phyloP scores from a whole-genome alignment of 495 filamentous ascomycete species.

The Penicillium waksmanii region DNA sequence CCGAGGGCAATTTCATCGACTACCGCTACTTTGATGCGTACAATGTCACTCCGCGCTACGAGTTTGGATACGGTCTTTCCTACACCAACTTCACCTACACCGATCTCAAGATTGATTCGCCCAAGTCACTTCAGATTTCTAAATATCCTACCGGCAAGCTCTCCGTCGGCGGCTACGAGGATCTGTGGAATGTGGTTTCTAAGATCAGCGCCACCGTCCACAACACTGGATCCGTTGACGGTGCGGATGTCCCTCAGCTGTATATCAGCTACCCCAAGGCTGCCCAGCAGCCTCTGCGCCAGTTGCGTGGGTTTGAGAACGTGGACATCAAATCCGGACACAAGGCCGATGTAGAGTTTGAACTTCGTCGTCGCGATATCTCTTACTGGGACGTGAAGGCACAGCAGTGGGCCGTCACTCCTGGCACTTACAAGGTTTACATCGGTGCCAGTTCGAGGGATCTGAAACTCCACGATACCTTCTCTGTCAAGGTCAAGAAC shows the following conservation, averaged over 20 bases:
- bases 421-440: slow-evolving; percentile 28
- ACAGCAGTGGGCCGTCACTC: slow-evolving; percentile 55
- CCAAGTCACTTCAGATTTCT: background rate
- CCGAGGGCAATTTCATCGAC: slow-evolving; percentile 61
- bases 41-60: slow-evolving; percentile 61
- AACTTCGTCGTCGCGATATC: slow-evolving; percentile 60
- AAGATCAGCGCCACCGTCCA: slow-evolving; percentile 50
- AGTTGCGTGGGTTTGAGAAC: slow-evolving; percentile 62
- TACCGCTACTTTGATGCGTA: slow-evolving; percentile 61
- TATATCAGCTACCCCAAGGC: slow-evolving; percentile 59
- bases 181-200: slow-evolving; percentile 58
- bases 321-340: slow-evolving; percentile 45
- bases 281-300: slow-evolving; percentile 13
- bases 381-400: slow-evolving; percentile 62
- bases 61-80: slow-evolving; percentile 69
- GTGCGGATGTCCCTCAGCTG: slow-evolving; percentile 62
- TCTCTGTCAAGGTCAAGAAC: slow-evolving; percentile 35
- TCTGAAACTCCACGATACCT: slow-evolving; percentile 14
- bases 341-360: slow-evolving; percentile 49
- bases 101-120: slow-evolving; percentile 34
- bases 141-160: slow-evolving; percentile 12
- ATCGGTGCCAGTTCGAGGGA: slow-evolving; percentile 20
- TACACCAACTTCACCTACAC: slow-evolving; percentile 63
- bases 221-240: slow-evolving; percentile 56
- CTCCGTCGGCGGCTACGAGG: slow-evolving; percentile 54